phyloP scores from a whole-genome alignment of 352 stramenopile genomes.

The Phytophthora cactorum region DNA sequence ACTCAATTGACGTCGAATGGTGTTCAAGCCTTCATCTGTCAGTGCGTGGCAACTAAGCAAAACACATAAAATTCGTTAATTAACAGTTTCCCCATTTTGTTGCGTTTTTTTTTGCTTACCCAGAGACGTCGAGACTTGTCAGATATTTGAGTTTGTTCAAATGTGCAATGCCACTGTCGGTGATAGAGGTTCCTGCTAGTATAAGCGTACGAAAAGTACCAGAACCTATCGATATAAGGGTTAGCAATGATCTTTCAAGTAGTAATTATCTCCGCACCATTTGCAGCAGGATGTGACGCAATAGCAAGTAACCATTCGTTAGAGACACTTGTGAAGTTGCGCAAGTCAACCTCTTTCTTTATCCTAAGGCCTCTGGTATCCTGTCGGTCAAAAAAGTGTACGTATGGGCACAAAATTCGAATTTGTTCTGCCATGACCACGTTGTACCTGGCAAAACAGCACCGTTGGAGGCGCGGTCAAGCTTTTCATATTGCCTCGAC shows the following conservation, averaged over 20 bases:
- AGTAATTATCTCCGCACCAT: conserved; percentile 4
- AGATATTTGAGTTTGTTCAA: conserved; percentile 41
- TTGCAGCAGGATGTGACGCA: conserved; percentile 17
- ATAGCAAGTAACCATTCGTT: conserved; percentile 45
- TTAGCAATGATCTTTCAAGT: not conserved
- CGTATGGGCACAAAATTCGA: not conserved
- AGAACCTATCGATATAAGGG: conserved; percentile 2
- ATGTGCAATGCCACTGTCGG: conserved; percentile 29
- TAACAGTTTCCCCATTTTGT: not conserved
- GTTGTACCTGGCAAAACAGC: conserved; percentile 44
- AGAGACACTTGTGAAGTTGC: conserved; percentile 27
- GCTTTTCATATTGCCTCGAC: conserved; percentile 24
- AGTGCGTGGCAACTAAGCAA: conserved; percentile 45
- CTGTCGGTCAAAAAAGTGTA: conserved; percentile 12
- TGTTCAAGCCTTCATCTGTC: conserved; percentile 59
- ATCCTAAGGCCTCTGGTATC: conserved; percentile 32
- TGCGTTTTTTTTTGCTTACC: conserved; percentile 7
- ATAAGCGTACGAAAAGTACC: conserved; percentile 22
- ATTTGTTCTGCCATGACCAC: not conserved
- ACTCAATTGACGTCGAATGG: conserved; percentile 51
- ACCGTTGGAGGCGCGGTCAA: conserved; percentile 33
- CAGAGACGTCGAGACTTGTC: conserved; percentile 36
- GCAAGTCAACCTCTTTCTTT: conserved; percentile 36
- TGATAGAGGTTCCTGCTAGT: conserved; percentile 40
- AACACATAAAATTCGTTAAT: not conserved